A percentile compares a stretch with the other conserved stretches of the same genome.
Conservation (phyloP, 352 stramenopile genomes). For the Pseudoperonospora humuli region DNA sequence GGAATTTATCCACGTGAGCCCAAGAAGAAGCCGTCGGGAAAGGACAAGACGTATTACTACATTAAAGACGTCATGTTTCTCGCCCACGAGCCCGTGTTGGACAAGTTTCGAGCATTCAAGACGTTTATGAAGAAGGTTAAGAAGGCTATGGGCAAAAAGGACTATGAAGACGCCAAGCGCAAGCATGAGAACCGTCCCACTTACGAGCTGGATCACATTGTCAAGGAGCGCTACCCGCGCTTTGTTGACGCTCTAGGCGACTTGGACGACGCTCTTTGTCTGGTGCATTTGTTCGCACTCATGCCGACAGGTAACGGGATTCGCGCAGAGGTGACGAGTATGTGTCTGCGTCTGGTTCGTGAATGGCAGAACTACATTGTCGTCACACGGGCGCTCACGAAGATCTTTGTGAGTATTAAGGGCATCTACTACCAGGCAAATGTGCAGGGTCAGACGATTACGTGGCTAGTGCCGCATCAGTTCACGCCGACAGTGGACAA, state of each 20-base stretch:
- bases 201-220: conserved; percentile 97
- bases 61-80: conserved; percentile 98
- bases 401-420: conserved; percentile 99
- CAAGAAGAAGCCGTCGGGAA: conserved; percentile 90
- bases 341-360: conserved; percentile 88
- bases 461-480: conserved; percentile 97
- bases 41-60: conserved; percentile 99
- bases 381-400: conserved; percentile 87
- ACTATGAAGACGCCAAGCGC: conserved; percentile 71
- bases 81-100: conserved; percentile 95
- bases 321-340: conserved; percentile 79
- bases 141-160: conserved; percentile 79
- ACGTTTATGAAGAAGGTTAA: conserved; percentile 98
- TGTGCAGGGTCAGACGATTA: conserved; percentile 90
- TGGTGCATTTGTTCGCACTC: conserved; percentile 95
- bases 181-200: conserved; percentile 85
- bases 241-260: conserved; percentile 97
- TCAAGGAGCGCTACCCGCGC: conserved; percentile 97
- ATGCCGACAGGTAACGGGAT: conserved; percentile 90
- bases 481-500: conserved; percentile 96
- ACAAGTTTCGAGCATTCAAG: conserved; percentile 98
- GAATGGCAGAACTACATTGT: conserved; percentile 97
- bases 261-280: conserved; percentile 97
- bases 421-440: conserved; percentile 98
- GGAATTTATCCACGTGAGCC: conserved; percentile 98